Percentiles rank a stretch among this genome's conserved stretches.
Evolutionary conservation across 805 yeast genomes (phyloP).

Genomic region (Tetrapisispora nanseiensis): DNA sequence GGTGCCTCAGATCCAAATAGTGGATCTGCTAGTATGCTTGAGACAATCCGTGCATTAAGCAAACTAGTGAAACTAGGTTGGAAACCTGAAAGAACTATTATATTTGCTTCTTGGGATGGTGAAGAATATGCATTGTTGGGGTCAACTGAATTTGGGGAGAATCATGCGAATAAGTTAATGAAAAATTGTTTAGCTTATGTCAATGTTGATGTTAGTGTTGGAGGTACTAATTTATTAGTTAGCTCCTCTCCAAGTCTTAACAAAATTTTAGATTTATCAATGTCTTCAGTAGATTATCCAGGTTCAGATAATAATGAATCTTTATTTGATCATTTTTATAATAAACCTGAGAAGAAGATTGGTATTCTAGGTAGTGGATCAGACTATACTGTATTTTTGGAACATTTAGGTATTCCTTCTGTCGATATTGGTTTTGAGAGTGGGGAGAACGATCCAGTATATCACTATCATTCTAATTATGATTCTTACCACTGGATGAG

Average conservation of each 20-base stretch:
- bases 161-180: conserved; percentile 38
- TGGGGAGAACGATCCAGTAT: conserved; percentile 43
- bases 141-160: conserved; percentile 70
- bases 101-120: conserved; percentile 79
- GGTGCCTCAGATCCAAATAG: conserved; percentile 68
- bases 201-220: conserved; percentile 56
- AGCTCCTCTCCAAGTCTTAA: conserved; percentile 52
- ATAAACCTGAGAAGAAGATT: conserved; percentile 23
- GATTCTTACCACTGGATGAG: conserved; percentile 68
- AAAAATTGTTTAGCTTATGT: conserved; percentile 54
- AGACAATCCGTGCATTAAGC: conserved; percentile 59
- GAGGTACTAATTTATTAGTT: conserved; percentile 43
- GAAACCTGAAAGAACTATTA: conserved; percentile 74
- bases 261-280: conserved; percentile 35
- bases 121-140: conserved; percentile 76
- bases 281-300: conserved; percentile 43
- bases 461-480: conserved; percentile 69
- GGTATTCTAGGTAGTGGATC: conserved; percentile 57
- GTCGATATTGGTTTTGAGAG: conserved; percentile 48
- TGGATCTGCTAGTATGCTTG: conserved; percentile 65
- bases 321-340: conserved; percentile 31
- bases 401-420: conserved; percentile 51
- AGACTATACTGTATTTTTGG: conserved; percentile 54
- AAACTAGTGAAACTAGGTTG: conserved; percentile 58
- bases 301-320: conserved; percentile 13